Evolutionary conservation across 768 basidiomycete genomes (phyloP).

Genomic region (Neoboletus subvelutipes): DNA sequence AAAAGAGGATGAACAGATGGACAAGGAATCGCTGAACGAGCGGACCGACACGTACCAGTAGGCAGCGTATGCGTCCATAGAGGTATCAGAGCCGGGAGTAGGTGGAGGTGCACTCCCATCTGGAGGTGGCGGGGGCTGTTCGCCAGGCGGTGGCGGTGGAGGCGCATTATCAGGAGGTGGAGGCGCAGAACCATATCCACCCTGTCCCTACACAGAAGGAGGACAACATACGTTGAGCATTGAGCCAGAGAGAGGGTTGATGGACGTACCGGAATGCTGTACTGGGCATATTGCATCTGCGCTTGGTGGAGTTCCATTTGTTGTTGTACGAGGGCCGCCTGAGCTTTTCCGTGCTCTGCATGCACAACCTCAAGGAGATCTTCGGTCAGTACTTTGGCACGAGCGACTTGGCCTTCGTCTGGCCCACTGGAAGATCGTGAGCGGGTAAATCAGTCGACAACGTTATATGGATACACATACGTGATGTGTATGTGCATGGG

Average conservation of each 20-base stretch:
- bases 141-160: constrained; percentile 50
- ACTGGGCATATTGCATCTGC: constrained; percentile 76
- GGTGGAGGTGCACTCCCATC: constrained; percentile 42
- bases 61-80: constrained; percentile 55
- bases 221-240: constrained; percentile 2
- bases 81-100: constrained; percentile 42
- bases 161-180: constrained; percentile 35
- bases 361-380: constrained; percentile 89
- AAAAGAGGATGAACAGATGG: background rate
- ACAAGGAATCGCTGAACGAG: background rate
- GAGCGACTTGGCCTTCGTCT: constrained; percentile 81
- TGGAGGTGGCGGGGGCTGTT: constrained; percentile 55
- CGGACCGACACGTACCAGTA: constrained; percentile 51
- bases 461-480: constrained; percentile 42
- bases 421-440: constrained; percentile 51
- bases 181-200: constrained; percentile 37
- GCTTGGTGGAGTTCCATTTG: constrained; percentile 88
- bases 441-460: constrained; percentile 20
- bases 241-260: background rate
- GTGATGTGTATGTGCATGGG: constrained; percentile 92
- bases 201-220: constrained; percentile 23
- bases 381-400: constrained; percentile 84
- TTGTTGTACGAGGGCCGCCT: constrained; percentile 60
- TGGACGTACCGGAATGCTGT: constrained; percentile 55
- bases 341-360: constrained; percentile 83